Evolutionary conservation across 129 eudicot species (phyloP), one percentile per base, ranked within the genome.

Genomic region (Cynara cardunculus): DNA sequence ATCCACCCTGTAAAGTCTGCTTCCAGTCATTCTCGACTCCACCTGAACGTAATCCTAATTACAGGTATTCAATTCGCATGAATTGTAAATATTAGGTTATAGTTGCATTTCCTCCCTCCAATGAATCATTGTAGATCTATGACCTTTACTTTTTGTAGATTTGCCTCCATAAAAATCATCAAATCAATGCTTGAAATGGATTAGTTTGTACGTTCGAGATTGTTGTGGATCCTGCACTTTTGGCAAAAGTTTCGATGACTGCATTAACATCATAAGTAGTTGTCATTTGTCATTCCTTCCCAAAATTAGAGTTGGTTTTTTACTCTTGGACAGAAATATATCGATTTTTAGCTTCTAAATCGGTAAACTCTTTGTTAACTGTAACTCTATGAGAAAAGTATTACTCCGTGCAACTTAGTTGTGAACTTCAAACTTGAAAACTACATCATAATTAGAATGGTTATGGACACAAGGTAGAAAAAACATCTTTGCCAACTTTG

Each of bases 1-100:
- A 95, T 90, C 97, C 97, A 56, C 99, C 99, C 0, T 95, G 99
- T 80, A 82, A 41, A 21, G 91, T 92, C 72, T 95, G 99, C 31
- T 75, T 83, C 25, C 88, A 83, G 69, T 92, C 99, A 0, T 28
- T 95, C 18, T 77, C 88, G 9, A 82, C 89, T 7, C 93, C 97
- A 3, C 94, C 99, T 28, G 91, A 92, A 13, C 80, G 73, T 19
- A 95, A 92, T 85, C 99, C 94, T 83, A 92, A 95, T 65, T 92
- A 95, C 87, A 88, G 99, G 99, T 94, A 68, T 61, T 25, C 39
- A 12, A 0, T 26, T 35, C 1, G 0, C 3, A 24, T 72, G 1
- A 18, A 3, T 25, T 24, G 1, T 59, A 39, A n/a, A 0, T 78
- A 31, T 61, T 44, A 65, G 72, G 65, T 53, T 79, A 5, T 61